Evolutionary conservation across 352 stramenopile genomes (phyloP).

Genomic region (Plasmopara viticola): DNA sequence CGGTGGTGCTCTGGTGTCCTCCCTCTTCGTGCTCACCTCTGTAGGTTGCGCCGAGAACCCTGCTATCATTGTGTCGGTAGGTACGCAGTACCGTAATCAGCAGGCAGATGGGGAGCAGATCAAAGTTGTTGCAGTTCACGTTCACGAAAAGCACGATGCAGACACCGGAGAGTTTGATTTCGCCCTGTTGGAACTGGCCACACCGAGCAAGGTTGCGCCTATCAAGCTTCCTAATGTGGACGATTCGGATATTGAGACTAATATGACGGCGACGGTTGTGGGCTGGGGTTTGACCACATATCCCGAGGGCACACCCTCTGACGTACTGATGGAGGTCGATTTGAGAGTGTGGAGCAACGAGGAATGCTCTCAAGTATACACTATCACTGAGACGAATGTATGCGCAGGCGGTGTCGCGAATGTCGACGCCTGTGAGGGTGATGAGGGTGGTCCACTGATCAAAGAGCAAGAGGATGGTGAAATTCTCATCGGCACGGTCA

Average conservation of each 20-base stretch:
- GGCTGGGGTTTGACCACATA: background rate
- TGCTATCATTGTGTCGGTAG: background rate
- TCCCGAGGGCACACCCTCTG: background rate
- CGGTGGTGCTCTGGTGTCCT: conserved; percentile 8
- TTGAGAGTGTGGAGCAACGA: background rate
- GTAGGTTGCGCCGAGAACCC: background rate
- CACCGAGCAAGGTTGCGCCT: background rate
- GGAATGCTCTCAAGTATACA: too few species aligned
- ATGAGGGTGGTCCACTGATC: conserved; percentile 42
- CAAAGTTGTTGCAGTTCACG: conserved; percentile 11
- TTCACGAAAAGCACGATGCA: background rate
- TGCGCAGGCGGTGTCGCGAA: conserved; percentile 31
- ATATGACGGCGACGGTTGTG: background rate
- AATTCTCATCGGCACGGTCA: conserved; percentile 36
- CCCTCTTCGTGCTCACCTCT: background rate
- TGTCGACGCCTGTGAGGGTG: conserved; percentile 37
- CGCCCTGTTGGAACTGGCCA: background rate
- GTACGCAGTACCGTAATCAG: conserved; percentile 11
- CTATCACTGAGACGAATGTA: conserved; percentile 23
- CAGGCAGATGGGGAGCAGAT: conserved; percentile 19
- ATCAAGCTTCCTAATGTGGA: background rate
- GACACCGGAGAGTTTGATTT: background rate
- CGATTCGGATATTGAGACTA: background rate
- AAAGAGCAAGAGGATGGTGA: conserved; percentile 17
- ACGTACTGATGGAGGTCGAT: too few species aligned